Conservation (phyloP, 306 rosid genomes). For the apple (Malus domestica) region DNA sequence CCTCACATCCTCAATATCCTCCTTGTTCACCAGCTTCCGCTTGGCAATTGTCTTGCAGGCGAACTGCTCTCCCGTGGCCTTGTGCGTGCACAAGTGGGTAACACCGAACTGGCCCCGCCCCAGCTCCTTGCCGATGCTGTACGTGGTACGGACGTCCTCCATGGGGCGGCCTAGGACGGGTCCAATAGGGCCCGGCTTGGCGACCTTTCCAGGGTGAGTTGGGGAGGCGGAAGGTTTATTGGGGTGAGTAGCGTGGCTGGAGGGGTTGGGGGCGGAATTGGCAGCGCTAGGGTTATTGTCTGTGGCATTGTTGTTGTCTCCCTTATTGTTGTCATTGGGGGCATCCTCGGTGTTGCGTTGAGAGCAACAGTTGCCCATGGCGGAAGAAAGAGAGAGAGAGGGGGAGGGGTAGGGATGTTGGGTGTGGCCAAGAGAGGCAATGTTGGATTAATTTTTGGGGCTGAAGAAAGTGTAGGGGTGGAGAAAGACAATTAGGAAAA, state of each 20-base stretch:
- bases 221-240: constrained; percentile 20
- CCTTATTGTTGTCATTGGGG: constrained; percentile 21
- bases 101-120: constrained; percentile 96
- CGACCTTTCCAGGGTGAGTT: constrained; percentile 17
- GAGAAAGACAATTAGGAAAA: constrained; percentile 1
- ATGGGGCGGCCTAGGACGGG: constrained; percentile 76
- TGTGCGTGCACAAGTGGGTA: constrained; percentile 71
- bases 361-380: constrained; percentile 99
- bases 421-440: constrained; percentile 23
- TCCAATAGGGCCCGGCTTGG: constrained; percentile 39
- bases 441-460: constrained; percentile 31
- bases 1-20: constrained; percentile 80
- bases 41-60: constrained; percentile 95
- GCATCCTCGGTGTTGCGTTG: constrained; percentile 42
- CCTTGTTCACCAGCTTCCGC: constrained; percentile 72
- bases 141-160: constrained; percentile 60
- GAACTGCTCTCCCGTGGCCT: constrained; percentile 59
- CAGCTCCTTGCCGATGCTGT: constrained; percentile 73
- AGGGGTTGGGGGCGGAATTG: constrained; percentile 2
- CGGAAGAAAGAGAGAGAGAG: constrained; percentile 21
- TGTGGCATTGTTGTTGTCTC: constrained; percentile 14
- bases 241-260: constrained; percentile 11
- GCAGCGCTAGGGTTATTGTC: background rate
- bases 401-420: constrained; percentile 3
- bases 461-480: constrained; percentile 25